Conservation (phyloP, 2,329 filamentous ascomycete species). For the Thyridium curvatum region DNA sequence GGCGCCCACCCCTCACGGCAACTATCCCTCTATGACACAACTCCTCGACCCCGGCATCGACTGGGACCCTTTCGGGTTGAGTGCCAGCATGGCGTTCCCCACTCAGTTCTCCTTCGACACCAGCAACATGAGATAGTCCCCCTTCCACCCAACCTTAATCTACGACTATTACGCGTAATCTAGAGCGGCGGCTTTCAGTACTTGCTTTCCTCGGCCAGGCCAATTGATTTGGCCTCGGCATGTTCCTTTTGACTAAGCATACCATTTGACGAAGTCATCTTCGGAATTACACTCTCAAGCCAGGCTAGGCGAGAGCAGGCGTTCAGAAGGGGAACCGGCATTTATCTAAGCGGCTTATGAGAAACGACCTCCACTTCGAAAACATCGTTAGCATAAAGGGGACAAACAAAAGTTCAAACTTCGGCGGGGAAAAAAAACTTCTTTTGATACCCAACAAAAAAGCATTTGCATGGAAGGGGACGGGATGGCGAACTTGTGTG, state of each 20-base stretch:
- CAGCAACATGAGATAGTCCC: constrained; percentile 39
- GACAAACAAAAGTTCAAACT: neutral
- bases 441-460: constrained; percentile 13
- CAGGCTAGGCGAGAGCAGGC: neutral
- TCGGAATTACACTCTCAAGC: neutral
- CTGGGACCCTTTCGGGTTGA: constrained; percentile 88
- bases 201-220: too few relatives aligned
- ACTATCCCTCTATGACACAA: constrained; percentile 61
- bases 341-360: too few relatives aligned
- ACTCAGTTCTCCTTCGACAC: constrained; percentile 73
- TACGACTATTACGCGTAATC: neutral
- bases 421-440: constrained; percentile 4
- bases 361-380: neutral
- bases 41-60: constrained; percentile 76
- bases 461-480: constrained; percentile 12
- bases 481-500: too few relatives aligned
- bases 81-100: constrained; percentile 92
- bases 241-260: too few relatives aligned
- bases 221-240: too few relatives aligned
- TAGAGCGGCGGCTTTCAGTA: too few relatives aligned
- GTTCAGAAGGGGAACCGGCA: too few relatives aligned
- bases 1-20: constrained; percentile 50
- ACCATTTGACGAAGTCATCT: neutral
- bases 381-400: neutral
- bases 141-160: constrained; percentile 7